Evolutionary conservation across 2,329 filamentous ascomycete species (phyloP).

Genomic region (Cladophialophora carrionii): DNA sequence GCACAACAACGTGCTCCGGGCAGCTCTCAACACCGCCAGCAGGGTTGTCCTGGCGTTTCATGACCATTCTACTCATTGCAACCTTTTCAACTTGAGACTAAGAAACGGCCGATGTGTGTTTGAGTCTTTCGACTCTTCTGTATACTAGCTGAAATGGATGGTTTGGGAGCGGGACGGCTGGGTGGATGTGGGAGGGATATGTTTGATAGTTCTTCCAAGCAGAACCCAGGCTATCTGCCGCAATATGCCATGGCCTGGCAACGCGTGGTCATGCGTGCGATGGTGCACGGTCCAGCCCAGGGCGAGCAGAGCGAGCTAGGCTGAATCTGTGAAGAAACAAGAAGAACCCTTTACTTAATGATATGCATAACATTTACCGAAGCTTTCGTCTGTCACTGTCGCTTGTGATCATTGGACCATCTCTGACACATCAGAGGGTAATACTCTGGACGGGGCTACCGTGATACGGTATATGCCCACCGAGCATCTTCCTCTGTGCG

Average conservation of each 20-base stretch:
- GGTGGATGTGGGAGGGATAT: neutral
- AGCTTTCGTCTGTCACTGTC: neutral
- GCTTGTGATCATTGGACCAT: no score
- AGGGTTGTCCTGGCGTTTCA: conserved; percentile 10
- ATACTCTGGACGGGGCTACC: no score
- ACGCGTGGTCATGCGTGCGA: neutral
- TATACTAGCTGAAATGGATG: conserved; percentile 16
- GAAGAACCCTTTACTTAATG: neutral
- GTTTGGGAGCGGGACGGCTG: neutral
- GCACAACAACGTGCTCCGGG: conserved; percentile 3
- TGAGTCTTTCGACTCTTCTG: conserved; percentile 10
- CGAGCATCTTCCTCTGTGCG: no score
- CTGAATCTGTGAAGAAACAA: neutral
- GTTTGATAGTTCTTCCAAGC: neutral
- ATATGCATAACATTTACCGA: neutral
- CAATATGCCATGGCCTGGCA: neutral
- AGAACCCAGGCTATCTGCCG: conserved; percentile 1
- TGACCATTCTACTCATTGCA: conserved; percentile 13
- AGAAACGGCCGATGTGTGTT: conserved; percentile 13
- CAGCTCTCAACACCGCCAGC: conserved; percentile 13
- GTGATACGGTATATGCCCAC: no score
- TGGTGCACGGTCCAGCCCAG: neutral
- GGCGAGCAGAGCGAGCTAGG: neutral
- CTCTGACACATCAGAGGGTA: no score
- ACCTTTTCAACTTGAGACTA: conserved; percentile 13